These are phyloP conservation scores for Petasospora fabianii DNA, from an alignment of 1,139 yeast genomes.

Conservation along the genomic window DNA sequence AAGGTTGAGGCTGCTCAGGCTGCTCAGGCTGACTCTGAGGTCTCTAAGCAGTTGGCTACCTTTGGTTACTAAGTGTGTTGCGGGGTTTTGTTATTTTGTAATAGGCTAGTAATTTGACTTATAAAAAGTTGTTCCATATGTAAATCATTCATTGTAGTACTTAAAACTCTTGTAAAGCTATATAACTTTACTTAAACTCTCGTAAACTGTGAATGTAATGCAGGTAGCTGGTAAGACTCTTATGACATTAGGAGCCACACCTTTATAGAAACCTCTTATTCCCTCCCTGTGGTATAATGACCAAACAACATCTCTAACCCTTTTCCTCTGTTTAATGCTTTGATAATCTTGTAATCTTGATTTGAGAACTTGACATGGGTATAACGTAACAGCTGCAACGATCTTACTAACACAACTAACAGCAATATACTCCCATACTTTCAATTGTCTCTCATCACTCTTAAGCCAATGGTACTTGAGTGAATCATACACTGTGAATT, in stretches of 20 bases:
- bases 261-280: conserved; percentile 67
- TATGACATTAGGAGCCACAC: conserved; percentile 55
- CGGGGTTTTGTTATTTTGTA: conserved; percentile 9
- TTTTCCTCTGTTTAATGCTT: conserved; percentile 24
- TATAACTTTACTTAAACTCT: conserved; percentile 35
- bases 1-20: conserved; percentile 85
- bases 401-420: conserved; percentile 71
- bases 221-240: conserved; percentile 76
- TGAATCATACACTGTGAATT: conserved; percentile 80
- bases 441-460: conserved; percentile 31
- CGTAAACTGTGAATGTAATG: conserved; percentile 65
- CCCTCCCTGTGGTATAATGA: conserved; percentile 46
- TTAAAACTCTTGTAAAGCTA: background rate
- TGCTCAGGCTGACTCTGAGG: conserved; percentile 63
- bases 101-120: conserved; percentile 12
- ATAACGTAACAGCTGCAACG: conserved; percentile 62
- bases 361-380: conserved; percentile 82
- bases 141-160: background rate
- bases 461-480: conserved; percentile 41
- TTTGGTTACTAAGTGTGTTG: conserved; percentile 65
- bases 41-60: conserved; percentile 77
- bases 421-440: conserved; percentile 53
- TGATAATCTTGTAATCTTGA: conserved; percentile 67
- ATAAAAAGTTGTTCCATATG: conserved; percentile 8
- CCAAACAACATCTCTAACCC: conserved; percentile 50